phyloP scores from a whole-genome alignment of 2,329 filamentous ascomycete genomes.

The Colletotrichum chlorophyti region DNA sequence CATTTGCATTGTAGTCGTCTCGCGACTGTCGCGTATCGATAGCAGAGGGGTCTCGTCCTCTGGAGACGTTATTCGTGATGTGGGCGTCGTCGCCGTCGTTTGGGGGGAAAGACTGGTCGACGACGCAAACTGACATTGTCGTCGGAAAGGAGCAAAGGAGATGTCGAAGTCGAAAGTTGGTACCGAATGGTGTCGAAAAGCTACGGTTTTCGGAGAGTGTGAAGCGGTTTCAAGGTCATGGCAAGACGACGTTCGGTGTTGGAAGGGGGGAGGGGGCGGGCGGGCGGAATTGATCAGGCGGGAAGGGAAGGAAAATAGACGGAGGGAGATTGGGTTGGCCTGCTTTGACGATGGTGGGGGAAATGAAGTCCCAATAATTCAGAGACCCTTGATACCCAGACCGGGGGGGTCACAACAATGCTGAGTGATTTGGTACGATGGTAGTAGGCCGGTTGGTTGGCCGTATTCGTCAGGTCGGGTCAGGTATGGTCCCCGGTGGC shows the following conservation, averaged over 20 bases:
- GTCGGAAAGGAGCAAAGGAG: not conserved
- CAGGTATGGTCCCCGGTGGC: no score
- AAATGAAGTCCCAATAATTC: slow-evolving; percentile 31
- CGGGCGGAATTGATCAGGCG: slow-evolving; percentile 18
- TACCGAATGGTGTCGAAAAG: slow-evolving; percentile 15
- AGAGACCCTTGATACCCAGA: slow-evolving; percentile 29
- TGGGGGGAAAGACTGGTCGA: slow-evolving; percentile 17
- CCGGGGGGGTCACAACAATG: slow-evolving; percentile 25
- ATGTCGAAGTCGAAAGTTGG: no score
- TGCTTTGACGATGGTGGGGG: slow-evolving; percentile 30
- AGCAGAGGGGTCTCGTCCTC: slow-evolving; percentile 18
- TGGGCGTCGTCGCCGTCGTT: slow-evolving; percentile 24
- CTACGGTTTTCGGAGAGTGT: slow-evolving; percentile 11
- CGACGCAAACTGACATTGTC: slow-evolving; percentile 29
- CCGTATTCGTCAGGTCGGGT: slow-evolving; percentile 23
- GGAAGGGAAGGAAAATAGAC: slow-evolving; percentile 10
- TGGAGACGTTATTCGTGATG: slow-evolving; percentile 19
- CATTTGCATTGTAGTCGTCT: slow-evolving; percentile 27
- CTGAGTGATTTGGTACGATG: slow-evolving; percentile 11
- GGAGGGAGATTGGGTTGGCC: slow-evolving; percentile 26
- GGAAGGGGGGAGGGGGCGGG: not conserved
- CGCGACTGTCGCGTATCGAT: slow-evolving; percentile 28
- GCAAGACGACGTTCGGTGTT: slow-evolving; percentile 12
- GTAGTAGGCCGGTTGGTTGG: slow-evolving; percentile 2
- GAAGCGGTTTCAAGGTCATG: slow-evolving; percentile 21